A percentile compares a stretch with the other conserved stretches of the same genome.
These are phyloP conservation scores for Achaetomiella virescens DNA, from an alignment of 495 filamentous ascomycete genomes.

Conservation along the genomic window DNA sequence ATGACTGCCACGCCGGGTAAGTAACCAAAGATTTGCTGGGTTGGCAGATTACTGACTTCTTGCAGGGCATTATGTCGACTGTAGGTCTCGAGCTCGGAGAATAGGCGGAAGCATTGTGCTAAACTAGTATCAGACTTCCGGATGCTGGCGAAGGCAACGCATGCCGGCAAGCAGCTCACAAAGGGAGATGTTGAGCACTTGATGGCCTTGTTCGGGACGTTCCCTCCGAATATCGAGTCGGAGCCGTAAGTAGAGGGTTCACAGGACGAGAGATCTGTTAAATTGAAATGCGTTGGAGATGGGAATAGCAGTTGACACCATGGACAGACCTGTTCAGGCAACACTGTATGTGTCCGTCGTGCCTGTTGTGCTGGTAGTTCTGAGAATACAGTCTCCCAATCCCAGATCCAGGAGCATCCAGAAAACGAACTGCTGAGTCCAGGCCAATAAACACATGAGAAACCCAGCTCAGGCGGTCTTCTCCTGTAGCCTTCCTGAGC, in stretches of 20 bases:
- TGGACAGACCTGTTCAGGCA: no score
- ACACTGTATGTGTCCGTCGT: no score
- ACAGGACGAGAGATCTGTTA: neutral
- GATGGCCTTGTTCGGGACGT: conserved; percentile 35
- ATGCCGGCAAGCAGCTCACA: conserved; percentile 17
- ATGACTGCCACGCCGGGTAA: conserved; percentile 48
- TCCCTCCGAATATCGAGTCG: conserved; percentile 27
- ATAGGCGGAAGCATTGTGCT: neutral
- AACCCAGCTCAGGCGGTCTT: conserved; percentile 4
- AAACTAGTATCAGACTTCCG: conserved; percentile 23
- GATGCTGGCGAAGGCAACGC: conserved; percentile 27
- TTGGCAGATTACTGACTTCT: neutral
- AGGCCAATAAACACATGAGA: no score
- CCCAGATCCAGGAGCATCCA: no score
- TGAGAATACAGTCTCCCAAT: no score
- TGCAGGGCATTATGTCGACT: conserved; percentile 28
- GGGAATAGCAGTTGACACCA: no score
- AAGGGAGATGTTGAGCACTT: conserved; percentile 22
- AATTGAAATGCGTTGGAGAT: no score
- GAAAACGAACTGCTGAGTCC: no score
- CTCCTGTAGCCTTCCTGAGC: conserved; percentile 31
- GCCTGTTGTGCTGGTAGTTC: no score
- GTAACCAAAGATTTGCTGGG: neutral
- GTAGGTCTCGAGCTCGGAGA: conserved; percentile 10
- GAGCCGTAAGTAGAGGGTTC: conserved; percentile 18